A percentile compares a stretch with the other conserved stretches of the same genome.
phyloP scores from a whole-genome alignment of 108 stramenopile genomes.

The Ochromonas danica region DNA sequence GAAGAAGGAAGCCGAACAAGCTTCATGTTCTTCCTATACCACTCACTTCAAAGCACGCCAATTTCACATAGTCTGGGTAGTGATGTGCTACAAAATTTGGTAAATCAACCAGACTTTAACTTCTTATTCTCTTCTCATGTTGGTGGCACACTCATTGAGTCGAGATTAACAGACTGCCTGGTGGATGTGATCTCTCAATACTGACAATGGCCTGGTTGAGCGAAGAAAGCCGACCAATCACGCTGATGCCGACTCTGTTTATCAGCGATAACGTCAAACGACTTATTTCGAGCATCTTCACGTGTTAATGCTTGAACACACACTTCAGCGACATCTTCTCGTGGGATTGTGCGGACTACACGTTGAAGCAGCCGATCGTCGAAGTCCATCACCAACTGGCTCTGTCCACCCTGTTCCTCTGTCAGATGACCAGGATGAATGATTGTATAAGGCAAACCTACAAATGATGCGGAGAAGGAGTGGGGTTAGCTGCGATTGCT shows the following conservation, averaged over 20 bases:
- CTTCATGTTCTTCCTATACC: too few species aligned
- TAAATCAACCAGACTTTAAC: too few species aligned
- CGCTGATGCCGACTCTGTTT: neutral
- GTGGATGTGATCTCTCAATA: too few species aligned
- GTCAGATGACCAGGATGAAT: conserved; percentile 78
- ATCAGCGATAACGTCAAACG: conserved; percentile 66
- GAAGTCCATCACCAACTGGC: conserved; percentile 67
- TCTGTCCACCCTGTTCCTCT: conserved; percentile 72
- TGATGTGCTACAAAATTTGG: too few species aligned
- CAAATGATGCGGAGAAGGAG: too few species aligned
- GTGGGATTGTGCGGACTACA: conserved; percentile 66
- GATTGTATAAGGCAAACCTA: conserved; percentile 74
- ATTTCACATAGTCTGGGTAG: too few species aligned
- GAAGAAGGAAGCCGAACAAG: too few species aligned
- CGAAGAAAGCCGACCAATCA: neutral
- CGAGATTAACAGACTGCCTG: too few species aligned
- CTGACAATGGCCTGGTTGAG: neutral
- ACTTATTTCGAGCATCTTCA: conserved; percentile 50
- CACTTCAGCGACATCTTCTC: conserved; percentile 75
- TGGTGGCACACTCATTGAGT: too few species aligned
- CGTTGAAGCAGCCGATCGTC: conserved; percentile 66
- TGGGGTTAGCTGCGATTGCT: too few species aligned
- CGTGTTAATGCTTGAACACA: conserved; percentile 62
- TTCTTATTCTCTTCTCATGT: too few species aligned
- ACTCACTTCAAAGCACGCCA: too few species aligned